Evolutionary conservation across 164 flowering plant genomes (phyloP), one percentile per base, ranked within the genome.

Genomic region (Tetrastigma voinierianum): DNA sequence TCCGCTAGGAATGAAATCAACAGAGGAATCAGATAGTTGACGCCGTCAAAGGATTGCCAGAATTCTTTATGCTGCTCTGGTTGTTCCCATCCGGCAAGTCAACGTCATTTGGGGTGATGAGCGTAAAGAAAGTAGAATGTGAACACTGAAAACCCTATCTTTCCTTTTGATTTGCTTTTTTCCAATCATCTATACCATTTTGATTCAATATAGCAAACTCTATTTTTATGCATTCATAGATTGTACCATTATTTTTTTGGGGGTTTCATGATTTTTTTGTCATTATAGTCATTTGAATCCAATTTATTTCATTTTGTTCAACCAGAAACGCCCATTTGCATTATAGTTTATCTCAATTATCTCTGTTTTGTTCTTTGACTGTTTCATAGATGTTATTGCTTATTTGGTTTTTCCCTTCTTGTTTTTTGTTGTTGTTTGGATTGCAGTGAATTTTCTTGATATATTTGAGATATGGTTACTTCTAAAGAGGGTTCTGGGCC

Each of bases 21-120:
- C 99, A 96, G 80, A 78, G 98, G 77, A 93, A 96, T 78, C 98
- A 96, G 83, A 93, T 96, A 65, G 96, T 96, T 25, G 99, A 96
- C 68, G 99, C 99, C 46, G 96, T 90, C 21, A 96, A 93, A n/a
- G 93, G 11, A 90, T 96, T 70, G 99, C 98, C 25, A 75, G 99
- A 68, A 86, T 96, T 60, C 96, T 96, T 55, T 97, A 97, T 0
- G 98, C 99, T 73, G 84, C 95, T 66, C 72, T 93, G 52, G 97
- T 96, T 51, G 90, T 93, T 46, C 99, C 99, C 14, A 81, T 90
- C 51, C 73, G 93, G 81, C 99, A 96, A 73, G 96, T 93, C 74
- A 93, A 96, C 65, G 90, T 87, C 62, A 86, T 96, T 10, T 93
- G 97, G 97, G 97, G 93, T 11, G 98, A 96, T 72, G 97, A 96